phyloP scores from a whole-genome alignment of 2,329 filamentous ascomycete genomes.

The Fusarium lateritium region DNA sequence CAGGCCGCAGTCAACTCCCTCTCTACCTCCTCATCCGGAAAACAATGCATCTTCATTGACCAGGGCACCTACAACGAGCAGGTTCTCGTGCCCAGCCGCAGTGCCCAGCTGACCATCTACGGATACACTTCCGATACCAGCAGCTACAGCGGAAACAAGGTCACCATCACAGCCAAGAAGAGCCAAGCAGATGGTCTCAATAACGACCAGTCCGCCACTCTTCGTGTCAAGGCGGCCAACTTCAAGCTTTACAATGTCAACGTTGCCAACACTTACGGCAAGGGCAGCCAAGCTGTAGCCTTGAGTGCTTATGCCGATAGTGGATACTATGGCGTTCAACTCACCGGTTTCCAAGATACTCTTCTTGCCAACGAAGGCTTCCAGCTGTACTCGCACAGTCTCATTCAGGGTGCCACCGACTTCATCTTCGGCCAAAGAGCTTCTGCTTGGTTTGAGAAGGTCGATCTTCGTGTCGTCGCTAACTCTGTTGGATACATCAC shows the following conservation, averaged over 20 bases:
- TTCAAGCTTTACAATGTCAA: slow-evolving; percentile 76
- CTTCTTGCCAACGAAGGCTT: slow-evolving; percentile 62
- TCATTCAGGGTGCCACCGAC: slow-evolving; percentile 65
- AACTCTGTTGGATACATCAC: slow-evolving; percentile 59
- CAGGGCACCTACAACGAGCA: slow-evolving; percentile 68
- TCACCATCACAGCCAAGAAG: slow-evolving; percentile 63
- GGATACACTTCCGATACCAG: slow-evolving; percentile 69
- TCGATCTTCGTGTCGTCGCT: slow-evolving; percentile 57
- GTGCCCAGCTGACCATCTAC: slow-evolving; percentile 67
- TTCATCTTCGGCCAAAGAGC: slow-evolving; percentile 64
- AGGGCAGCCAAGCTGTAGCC: slow-evolving; percentile 64
- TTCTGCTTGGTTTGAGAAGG: slow-evolving; percentile 61
- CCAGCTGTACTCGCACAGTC: slow-evolving; percentile 62
- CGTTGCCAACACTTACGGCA: slow-evolving; percentile 62
- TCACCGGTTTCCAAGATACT: slow-evolving; percentile 67
- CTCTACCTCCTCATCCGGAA: slow-evolving; percentile 62
- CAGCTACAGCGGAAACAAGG: slow-evolving; percentile 68
- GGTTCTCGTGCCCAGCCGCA: slow-evolving; percentile 66
- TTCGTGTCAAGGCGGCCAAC: slow-evolving; percentile 62
- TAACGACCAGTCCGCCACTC: slow-evolving; percentile 68
- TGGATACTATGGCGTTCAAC: slow-evolving; percentile 63
- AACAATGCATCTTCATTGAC: slow-evolving; percentile 75
- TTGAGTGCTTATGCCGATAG: slow-evolving; percentile 60
- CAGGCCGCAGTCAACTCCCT: slow-evolving; percentile 72
- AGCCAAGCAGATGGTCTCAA: slow-evolving; percentile 62